A percentile compares a stretch with the other conserved stretches of the same genome.
These are phyloP conservation scores for Metahyphopichia silvanorum DNA, from an alignment of 805 yeast genomes.

Conservation along the genomic window DNA sequence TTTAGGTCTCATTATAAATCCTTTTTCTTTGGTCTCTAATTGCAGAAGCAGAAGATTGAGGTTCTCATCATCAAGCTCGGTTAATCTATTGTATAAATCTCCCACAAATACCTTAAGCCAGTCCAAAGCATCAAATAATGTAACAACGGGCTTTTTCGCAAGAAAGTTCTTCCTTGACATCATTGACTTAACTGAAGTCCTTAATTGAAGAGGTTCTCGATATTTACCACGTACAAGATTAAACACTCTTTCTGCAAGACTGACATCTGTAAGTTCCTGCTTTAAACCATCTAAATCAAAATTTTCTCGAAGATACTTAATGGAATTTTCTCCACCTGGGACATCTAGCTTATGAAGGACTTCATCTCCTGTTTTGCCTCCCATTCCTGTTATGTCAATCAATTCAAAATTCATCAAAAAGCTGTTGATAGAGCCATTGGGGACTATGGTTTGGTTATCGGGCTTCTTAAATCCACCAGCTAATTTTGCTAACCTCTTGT, in stretches of 20 bases:
- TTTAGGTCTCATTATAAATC: constrained; percentile 47
- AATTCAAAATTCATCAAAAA: constrained; percentile 64
- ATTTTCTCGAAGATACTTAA: constrained; percentile 47
- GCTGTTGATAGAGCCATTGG: constrained; percentile 40
- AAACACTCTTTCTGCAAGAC: constrained; percentile 53
- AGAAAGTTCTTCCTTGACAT: constrained; percentile 80
- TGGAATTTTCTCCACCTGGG: constrained; percentile 45
- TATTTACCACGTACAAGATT: constrained; percentile 64
- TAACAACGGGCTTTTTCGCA: constrained; percentile 47
- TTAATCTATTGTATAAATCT: constrained; percentile 67
- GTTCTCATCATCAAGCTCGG: constrained; percentile 71
- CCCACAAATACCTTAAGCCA: constrained; percentile 87
- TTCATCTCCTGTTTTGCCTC: constrained; percentile 79
- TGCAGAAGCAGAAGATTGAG: constrained; percentile 25
- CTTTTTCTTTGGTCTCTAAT: constrained; percentile 16
- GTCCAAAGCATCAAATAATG: constrained; percentile 53
- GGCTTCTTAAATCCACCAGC: constrained; percentile 89
- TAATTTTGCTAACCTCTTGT: constrained; percentile 76
- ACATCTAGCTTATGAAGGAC: constrained; percentile 48
- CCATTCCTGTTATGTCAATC: constrained; percentile 83
- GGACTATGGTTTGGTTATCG: constrained; percentile 74
- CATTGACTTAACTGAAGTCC: constrained; percentile 79
- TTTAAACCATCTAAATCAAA: constrained; percentile 29
- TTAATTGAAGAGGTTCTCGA: constrained; percentile 49
- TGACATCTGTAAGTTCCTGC: constrained; percentile 32